Evolutionary conservation across 257 asterid species (phyloP).

Genomic region (Solanum arcanum): DNA sequence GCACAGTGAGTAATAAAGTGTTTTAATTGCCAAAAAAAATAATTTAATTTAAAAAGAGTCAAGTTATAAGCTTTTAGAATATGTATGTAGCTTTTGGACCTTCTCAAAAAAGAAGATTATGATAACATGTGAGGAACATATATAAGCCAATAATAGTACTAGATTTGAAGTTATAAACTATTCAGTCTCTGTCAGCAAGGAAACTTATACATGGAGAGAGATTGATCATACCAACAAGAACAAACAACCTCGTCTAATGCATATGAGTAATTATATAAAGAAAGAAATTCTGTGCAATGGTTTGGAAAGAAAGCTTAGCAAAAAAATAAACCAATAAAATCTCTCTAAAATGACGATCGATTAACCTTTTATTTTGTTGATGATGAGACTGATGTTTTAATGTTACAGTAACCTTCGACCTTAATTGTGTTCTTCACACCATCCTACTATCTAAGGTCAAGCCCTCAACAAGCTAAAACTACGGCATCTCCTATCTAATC

Average conservation of each 20-base stretch:
- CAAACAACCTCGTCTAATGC: neutral
- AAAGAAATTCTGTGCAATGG: neutral
- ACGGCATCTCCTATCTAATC: neutral
- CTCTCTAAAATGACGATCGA: neutral
- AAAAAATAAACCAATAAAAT: neutral
- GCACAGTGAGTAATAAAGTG: no score
- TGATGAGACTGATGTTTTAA: neutral
- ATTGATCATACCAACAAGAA: neutral
- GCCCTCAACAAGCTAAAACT: neutral
- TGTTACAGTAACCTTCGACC: neutral
- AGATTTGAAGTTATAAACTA: neutral
- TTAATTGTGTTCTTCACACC: neutral
- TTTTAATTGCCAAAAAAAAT: no score
- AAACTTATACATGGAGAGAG: neutral
- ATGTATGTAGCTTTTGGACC: no score
- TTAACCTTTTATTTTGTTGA: neutral
- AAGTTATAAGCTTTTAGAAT: neutral
- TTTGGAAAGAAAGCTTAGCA: neutral
- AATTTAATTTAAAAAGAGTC: no score
- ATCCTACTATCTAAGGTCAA: neutral
- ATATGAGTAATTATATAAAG: neutral
- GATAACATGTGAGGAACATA: no score
- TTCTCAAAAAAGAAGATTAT: no score
- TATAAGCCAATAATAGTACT: neutral
- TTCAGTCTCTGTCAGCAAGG: neutral